Conservation (phyloP, 78 protist species). For the Pirum gemmata region DNA sequence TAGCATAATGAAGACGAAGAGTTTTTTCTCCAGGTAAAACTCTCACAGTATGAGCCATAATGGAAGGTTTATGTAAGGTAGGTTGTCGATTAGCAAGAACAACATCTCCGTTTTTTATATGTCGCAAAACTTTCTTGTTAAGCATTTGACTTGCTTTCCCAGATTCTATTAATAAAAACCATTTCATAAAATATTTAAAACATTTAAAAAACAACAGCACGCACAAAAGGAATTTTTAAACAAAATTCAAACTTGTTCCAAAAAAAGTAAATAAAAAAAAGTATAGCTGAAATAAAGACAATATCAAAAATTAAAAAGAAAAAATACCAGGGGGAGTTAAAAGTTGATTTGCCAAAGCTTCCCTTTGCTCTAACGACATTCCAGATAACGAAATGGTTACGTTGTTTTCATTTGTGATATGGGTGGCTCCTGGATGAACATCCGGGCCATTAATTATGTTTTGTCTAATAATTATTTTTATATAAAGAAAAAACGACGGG, state of each 20-base stretch:
- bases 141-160: background rate
- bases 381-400: slow-evolving; percentile 50
- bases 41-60: slow-evolving; percentile 83
- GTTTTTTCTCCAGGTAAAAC: slow-evolving; percentile 66
- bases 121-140: slow-evolving; percentile 82
- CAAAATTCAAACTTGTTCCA: too few species aligned
- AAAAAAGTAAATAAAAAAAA: too few species aligned
- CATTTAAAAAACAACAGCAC: too few species aligned
- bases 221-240: too few species aligned
- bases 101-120: slow-evolving; percentile 80
- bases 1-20: slow-evolving; percentile 94
- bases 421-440: slow-evolving; percentile 85
- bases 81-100: slow-evolving; percentile 97
- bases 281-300: too few species aligned
- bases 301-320: too few species aligned
- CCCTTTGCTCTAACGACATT: slow-evolving; percentile 51
- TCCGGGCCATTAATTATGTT: slow-evolving; percentile 90
- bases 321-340: slow-evolving; percentile 46
- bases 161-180: too few species aligned
- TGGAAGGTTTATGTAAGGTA: slow-evolving; percentile 93
- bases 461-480: too few species aligned
- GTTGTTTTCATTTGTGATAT: slow-evolving; percentile 59
- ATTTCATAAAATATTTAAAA: too few species aligned
- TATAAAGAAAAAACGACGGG: too few species aligned
- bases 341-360: slow-evolving; percentile 64